Base-by-base conservation (phyloP, 2,329 filamentous ascomycete genomes). In the Monilinia vaccinii-corymbosi region DNA sequence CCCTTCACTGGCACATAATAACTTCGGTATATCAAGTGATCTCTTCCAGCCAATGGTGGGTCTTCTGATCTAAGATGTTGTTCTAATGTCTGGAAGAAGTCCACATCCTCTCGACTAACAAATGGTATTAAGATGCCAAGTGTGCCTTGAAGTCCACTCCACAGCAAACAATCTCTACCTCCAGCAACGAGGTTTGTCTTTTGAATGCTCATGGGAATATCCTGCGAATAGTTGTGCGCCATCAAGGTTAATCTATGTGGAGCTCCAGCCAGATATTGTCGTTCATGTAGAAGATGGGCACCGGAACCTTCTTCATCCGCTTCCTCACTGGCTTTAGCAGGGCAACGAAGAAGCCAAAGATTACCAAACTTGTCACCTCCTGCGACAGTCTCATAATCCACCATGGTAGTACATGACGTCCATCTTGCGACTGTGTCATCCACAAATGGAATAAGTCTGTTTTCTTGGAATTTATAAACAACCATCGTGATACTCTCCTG, bases 281-380 rank as follows among this genome's bases (percentile, higher is more conserved):
- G 85, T 63, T 95, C 91, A 68, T 99, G 92, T 32, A 90, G 81
- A n/a, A 99, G 82, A 74, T 97, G 92, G 3, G 91, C 85, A 16
- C 92, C 93, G 3, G 90, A 89, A 50, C 90, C 90, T 62, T 96
- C 90, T 73, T 97, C 94, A 69, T 99, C 94, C 0, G 91, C 88
- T 72, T 95, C 90, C 65, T 91, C 87, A 42, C 90, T 96, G 9
- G 87, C 86, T 72, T 96, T 94, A 62, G 86, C 79, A 0, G 93
- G 91, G 69, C 89, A 94, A 51, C 94, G 88, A 34, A 99, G 80
- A 48, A 99, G 83, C 86, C 91, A 99, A 18, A 99, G 75, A 69
- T 99, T 99, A 62, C 94, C 95, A 66, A 99, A 99, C 72, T 97
- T 97, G 77, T 99, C 94, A 40, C 93, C 93, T 40, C 93, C 94